Evolutionary conservation across 345 rosid species (phyloP).

Genomic region (Moricandia arvensis): DNA sequence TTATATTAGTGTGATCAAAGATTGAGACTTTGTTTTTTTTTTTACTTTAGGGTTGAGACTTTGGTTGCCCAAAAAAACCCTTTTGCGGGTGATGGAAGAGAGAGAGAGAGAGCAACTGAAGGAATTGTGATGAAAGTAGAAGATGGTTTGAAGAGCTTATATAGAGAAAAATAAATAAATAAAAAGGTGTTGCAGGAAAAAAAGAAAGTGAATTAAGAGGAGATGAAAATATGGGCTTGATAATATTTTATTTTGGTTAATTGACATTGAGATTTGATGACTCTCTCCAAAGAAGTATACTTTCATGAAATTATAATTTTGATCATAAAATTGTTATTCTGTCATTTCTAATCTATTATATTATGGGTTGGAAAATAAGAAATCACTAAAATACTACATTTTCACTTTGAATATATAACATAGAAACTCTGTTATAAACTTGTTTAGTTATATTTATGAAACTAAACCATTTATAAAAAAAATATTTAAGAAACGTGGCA

Average conservation of each 20-base stretch:
- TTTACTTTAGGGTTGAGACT: constrained; percentile 2
- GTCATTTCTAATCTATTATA: neutral
- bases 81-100: constrained; percentile 44
- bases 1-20: constrained; percentile 6
- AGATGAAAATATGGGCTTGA: constrained; percentile 48
- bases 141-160: constrained; percentile 29
- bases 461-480: too few species aligned
- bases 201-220: constrained; percentile 41
- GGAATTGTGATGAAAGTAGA: constrained; percentile 10
- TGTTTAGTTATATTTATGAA: constrained; percentile 14
- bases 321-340: neutral
- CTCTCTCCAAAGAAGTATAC: constrained; percentile 24
- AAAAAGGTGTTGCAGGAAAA: constrained; percentile 35
- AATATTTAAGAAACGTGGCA: constrained; percentile 30
- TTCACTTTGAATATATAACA: neutral
- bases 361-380: neutral
- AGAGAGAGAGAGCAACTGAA: constrained; percentile 6
- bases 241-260: constrained; percentile 28
- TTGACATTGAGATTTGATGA: constrained; percentile 49
- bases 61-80: constrained; percentile 4
- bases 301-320: constrained; percentile 23
- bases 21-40: constrained; percentile 1
- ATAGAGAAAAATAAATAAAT: constrained; percentile 21
- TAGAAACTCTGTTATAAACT: neutral
- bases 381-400: neutral